phyloP scores from a whole-genome alignment of 441 rosid genomes.

The Gossypium davidsonii region DNA sequence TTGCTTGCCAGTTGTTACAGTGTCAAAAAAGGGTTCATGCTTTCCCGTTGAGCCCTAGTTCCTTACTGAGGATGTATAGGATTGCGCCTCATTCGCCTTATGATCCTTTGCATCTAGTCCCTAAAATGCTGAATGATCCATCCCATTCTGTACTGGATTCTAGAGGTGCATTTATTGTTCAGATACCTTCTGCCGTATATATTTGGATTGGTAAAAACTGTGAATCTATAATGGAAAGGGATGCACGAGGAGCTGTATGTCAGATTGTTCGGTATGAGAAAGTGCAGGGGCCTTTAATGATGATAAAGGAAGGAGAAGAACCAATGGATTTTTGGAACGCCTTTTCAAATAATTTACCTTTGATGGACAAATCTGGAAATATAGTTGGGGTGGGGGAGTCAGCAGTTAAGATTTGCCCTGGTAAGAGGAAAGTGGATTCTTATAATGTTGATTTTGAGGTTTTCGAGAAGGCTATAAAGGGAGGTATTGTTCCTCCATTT shows the following conservation, averaged over 20 bases:
- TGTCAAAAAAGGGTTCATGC: conserved; percentile 98
- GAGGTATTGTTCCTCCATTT: conserved; percentile 85
- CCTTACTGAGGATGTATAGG: conserved; percentile 80
- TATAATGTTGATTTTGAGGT: conserved; percentile 88
- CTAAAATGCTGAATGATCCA: conserved; percentile 81
- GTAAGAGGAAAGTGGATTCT: conserved; percentile 58
- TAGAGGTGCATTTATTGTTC: conserved; percentile 90
- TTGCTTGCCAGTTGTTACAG: conserved; percentile 91
- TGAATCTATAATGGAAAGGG: conserved; percentile 81
- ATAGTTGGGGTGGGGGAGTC: conserved; percentile 28
- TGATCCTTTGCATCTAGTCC: conserved; percentile 96
- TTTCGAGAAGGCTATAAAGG: conserved; percentile 68
- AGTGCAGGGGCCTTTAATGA: conserved; percentile 59
- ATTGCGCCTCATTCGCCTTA: conserved; percentile 92
- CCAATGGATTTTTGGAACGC: conserved; percentile 82
- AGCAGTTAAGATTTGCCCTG: conserved; percentile 35
- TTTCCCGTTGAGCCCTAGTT: conserved; percentile 90
- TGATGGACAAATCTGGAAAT: conserved; percentile 49
- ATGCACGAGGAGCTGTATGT: conserved; percentile 88
- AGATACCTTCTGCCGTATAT: conserved; percentile 72
- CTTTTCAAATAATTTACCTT: conserved; percentile 60
- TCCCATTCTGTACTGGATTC: conserved; percentile 75
- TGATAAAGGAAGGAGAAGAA: conserved; percentile 86
- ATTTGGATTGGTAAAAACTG: conserved; percentile 84
- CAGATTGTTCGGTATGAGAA: conserved; percentile 92